phyloP scores from a whole-genome alignment of 257 asterid genomes.

The Primulina eburnea region DNA sequence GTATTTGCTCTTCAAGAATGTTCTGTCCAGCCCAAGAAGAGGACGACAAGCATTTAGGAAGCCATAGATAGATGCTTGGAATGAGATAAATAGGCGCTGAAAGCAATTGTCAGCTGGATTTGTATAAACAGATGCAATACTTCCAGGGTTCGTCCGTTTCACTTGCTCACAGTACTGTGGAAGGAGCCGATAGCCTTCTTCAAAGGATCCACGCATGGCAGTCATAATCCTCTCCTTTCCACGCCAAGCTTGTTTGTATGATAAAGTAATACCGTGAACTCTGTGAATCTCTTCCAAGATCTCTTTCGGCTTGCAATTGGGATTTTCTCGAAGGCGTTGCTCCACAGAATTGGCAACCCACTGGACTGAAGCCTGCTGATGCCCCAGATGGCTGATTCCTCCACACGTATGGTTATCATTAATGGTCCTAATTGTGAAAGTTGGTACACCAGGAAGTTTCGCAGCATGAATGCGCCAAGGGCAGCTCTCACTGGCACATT shows the following conservation, averaged over 20 bases:
- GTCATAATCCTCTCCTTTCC: constrained; percentile 95
- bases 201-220: constrained; percentile 92
- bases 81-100: constrained; percentile 82
- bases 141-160: constrained; percentile 82
- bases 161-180: constrained; percentile 91
- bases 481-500: constrained; percentile 81
- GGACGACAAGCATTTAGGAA: constrained; percentile 92
- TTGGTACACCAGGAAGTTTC: constrained; percentile 93
- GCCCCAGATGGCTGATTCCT: constrained; percentile 84
- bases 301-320: constrained; percentile 91
- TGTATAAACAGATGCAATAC: constrained; percentile 82
- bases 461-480: constrained; percentile 99
- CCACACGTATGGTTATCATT: constrained; percentile 80
- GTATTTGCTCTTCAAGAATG: constrained; percentile 82
- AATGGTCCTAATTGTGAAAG: constrained; percentile 86
- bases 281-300: constrained; percentile 88
- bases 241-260: constrained; percentile 98
- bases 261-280: constrained; percentile 76
- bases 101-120: constrained; percentile 67
- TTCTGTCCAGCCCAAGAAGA: constrained; percentile 84
- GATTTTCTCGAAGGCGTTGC: constrained; percentile 80
- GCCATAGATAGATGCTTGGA: constrained; percentile 86
- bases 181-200: constrained; percentile 90
- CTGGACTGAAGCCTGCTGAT: constrained; percentile 97
- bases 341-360: constrained; percentile 97